A percentile compares a stretch with the other conserved stretches of the same genome.
Evolutionary conservation across 2,329 filamentous ascomycete species (phyloP).

Genomic region (Ilyonectria destructans): DNA sequence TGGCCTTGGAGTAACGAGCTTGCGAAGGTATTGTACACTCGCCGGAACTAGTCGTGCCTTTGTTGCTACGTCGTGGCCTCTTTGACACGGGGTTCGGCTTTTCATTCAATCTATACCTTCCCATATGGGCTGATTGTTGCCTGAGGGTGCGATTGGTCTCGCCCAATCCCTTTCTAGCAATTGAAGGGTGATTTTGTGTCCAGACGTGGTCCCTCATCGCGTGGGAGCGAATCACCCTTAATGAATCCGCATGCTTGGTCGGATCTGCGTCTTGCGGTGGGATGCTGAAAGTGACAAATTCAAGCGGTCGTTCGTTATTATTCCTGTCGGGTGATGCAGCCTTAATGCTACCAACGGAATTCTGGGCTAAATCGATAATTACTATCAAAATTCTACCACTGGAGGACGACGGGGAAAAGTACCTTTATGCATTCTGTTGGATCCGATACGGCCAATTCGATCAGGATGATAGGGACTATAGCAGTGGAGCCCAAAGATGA

Average conservation of each 20-base stretch:
- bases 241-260: slow-evolving; percentile 6
- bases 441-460: too few species aligned
- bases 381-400: slow-evolving; percentile 5
- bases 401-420: neutral
- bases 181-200: slow-evolving; percentile 5
- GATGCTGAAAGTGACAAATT: slow-evolving; percentile 5
- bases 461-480: too few species aligned
- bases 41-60: slow-evolving; percentile 7
- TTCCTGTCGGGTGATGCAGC: slow-evolving; percentile 5
- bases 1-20: neutral
- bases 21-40: neutral
- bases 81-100: neutral
- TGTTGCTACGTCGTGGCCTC: neutral
- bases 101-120: slow-evolving; percentile 8
- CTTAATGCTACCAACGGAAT: neutral
- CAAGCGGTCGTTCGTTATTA: slow-evolving; percentile 7
- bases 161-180: neutral
- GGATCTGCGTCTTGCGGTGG: slow-evolving; percentile 6
- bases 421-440: slow-evolving; percentile 8
- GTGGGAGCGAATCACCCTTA: slow-evolving; percentile 2
- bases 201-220: slow-evolving; percentile 4
- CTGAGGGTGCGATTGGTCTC: slow-evolving; percentile 4
- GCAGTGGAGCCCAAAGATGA: too few species aligned
- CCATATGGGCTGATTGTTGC: slow-evolving; percentile 7
- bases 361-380: slow-evolving; percentile 11